Evolutionary conservation across 1,284 basidiomycete genomes (phyloP).

Genomic region (Pseudozyma flocculosa): DNA sequence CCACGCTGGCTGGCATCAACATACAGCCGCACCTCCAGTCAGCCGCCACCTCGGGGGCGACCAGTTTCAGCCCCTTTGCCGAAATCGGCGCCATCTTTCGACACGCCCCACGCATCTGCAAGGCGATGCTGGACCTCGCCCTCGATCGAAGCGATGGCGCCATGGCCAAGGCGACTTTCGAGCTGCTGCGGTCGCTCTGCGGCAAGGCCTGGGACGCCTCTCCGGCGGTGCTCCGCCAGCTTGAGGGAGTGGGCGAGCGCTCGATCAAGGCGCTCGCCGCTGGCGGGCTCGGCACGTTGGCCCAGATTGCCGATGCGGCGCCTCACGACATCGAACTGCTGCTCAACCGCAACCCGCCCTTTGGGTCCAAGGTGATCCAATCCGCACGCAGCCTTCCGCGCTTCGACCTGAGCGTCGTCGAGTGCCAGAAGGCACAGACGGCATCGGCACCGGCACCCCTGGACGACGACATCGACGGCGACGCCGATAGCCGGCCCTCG

Average conservation of each 20-base stretch:
- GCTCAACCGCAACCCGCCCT: conserved; percentile 41
- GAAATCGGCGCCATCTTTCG: conserved; percentile 29
- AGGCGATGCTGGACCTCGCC: conserved; percentile 35
- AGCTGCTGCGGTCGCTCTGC: conserved; percentile 61
- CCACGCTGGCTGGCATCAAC: conserved; percentile 30
- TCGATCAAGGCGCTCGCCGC: conserved; percentile 56
- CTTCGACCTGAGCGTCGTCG: conserved; percentile 16
- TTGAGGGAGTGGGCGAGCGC: conserved; percentile 78
- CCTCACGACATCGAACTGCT: conserved; percentile 40
- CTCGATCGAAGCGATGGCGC: conserved; percentile 24
- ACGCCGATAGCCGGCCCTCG: too few relatives aligned
- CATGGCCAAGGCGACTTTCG: conserved; percentile 31
- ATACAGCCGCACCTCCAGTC: conserved; percentile 1
- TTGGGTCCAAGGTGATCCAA: conserved; percentile 30
- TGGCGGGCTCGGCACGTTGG: conserved; percentile 27
- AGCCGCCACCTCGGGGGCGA: too few relatives aligned
- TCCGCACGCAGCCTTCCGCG: conserved; percentile 29
- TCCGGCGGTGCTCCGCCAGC: conserved; percentile 73
- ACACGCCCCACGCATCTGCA: conserved; percentile 26
- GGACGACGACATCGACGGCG: not conserved
- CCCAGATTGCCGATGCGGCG: conserved; percentile 15
- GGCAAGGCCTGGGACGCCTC: conserved; percentile 83
- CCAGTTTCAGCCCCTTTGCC: too few relatives aligned
- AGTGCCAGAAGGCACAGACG: conserved; percentile 3
- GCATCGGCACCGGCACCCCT: not conserved